Evolutionary conservation across 805 yeast genomes (phyloP), one percentile per base, ranked within the genome.

Genomic region (Schizosaccharomyces cryophilus): DNA sequence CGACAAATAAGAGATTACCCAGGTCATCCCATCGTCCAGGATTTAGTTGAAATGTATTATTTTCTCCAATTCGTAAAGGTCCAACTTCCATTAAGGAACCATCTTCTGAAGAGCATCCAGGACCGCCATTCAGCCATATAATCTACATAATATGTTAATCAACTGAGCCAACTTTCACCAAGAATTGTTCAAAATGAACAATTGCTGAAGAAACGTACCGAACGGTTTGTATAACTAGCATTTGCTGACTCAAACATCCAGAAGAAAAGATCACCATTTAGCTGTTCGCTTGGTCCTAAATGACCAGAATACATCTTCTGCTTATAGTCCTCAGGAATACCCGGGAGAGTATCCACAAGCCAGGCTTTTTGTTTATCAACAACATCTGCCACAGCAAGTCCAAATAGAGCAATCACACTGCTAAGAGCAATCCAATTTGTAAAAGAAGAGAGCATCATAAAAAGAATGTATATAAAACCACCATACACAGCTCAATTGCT

Each of bases 41-140:
- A 70, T 87, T 87, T 61, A 74, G 70, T 15, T 69, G 70, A 7
- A 87, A 76, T 60, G 75, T 69, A 2, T 73, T 75, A 7, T 77
- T 67, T 0, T 69, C 65, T 65, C 74, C 72, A 21, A 87, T 77
- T 61, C 95, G 75, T 55, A 87, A 78, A 0, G 98, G 97, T 0
- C 98, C 98, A 2, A 82, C 73, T 70, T 93, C 98, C 80, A 89
- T 80, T 64, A 93, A 69, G 0, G 95, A 95, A 17, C 98, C 98
- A 71, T 93, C 98, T 93, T 90, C 81, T 0, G 96, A 88, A 1
- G 96, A 88, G 70, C 98, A 93, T 0, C 98, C 98, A 0, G 98
- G 98, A 0, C 98, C 98, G 48, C 98, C 98, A 70, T 93, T 93
- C 26, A 93, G 76, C 97, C 98, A 93, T 61, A 93, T 77, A 29